phyloP scores from a whole-genome alignment of 2,329 filamentous ascomycete genomes.

The Monosporascus sp. region DNA sequence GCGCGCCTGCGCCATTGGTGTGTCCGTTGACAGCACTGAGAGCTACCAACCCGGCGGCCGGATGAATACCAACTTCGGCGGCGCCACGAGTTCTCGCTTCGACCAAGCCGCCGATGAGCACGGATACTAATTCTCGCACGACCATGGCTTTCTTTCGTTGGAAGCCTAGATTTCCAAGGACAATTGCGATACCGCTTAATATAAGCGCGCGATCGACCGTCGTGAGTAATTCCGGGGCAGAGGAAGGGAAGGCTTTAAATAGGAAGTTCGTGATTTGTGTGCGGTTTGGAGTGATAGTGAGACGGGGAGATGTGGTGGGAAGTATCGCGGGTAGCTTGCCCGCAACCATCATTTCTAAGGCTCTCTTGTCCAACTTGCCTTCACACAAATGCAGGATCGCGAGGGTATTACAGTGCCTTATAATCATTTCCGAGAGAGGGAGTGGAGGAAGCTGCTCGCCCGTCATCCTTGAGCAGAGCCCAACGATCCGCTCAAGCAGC shows the following conservation, averaged over 20 bases:
- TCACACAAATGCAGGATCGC: slow-evolving; percentile 60
- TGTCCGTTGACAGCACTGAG: slow-evolving; percentile 53
- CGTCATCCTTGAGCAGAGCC: slow-evolving; percentile 65
- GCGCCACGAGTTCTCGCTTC: slow-evolving; percentile 89
- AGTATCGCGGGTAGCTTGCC: slow-evolving; percentile 50
- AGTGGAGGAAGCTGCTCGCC: slow-evolving; percentile 67
- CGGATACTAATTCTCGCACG: slow-evolving; percentile 75
- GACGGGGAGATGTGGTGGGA: slow-evolving; percentile 47
- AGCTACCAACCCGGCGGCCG: slow-evolving; percentile 77
- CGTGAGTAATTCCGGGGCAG: slow-evolving; percentile 60
- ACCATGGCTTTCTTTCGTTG: slow-evolving; percentile 89
- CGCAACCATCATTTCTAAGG: slow-evolving; percentile 60
- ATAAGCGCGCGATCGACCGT: slow-evolving; percentile 73
- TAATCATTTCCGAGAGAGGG: slow-evolving; percentile 65
- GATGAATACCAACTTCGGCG: slow-evolving; percentile 93
- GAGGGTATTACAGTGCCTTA: slow-evolving; percentile 68
- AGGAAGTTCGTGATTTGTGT: slow-evolving; percentile 60
- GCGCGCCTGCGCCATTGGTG: slow-evolving; percentile 44
- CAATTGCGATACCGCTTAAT: slow-evolving; percentile 78
- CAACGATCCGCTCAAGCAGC: slow-evolving; percentile 67
- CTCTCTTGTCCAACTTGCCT: slow-evolving; percentile 56
- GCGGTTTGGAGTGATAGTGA: slow-evolving; percentile 52
- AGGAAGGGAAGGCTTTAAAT: slow-evolving; percentile 66
- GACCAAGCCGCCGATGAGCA: slow-evolving; percentile 77
- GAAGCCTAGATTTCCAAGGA: slow-evolving; percentile 73